These are phyloP conservation scores for Helianthus tuberosus DNA, from an alignment of 129 eudicot genomes.

Conservation along the genomic window DNA sequence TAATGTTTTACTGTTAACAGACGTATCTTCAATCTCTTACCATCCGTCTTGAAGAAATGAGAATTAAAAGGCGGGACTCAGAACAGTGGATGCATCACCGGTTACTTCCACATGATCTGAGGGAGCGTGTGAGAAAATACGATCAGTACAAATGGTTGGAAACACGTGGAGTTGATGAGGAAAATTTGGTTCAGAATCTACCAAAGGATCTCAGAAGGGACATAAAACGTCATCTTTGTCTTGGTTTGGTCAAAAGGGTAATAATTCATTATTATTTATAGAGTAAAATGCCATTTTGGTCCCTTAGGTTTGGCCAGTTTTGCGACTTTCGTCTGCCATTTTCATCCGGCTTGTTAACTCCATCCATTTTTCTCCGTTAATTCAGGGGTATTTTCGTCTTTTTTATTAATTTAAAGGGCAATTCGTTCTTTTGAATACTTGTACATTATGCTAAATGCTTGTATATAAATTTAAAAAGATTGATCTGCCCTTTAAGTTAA, in stretches of 20 bases:
- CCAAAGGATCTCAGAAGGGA: conserved; percentile 99
- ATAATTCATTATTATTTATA: not conserved
- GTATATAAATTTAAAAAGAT: no score
- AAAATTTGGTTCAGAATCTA: conserved; percentile 73
- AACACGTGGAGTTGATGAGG: conserved; percentile 98
- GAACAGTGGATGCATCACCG: conserved; percentile 99
- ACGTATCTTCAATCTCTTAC: conserved; percentile 98
- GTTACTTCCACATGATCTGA: conserved; percentile 83
- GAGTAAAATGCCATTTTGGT: no score
- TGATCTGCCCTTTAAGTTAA: no score
- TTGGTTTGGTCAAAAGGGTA: conserved; percentile 95
- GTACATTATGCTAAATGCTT: no score
- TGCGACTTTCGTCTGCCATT: no score
- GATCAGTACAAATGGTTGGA: conserved; percentile 98
- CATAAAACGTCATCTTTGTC: conserved; percentile 97
- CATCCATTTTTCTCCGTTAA: no score
- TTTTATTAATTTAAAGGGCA: no score
- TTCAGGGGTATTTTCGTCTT: no score
- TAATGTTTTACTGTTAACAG: conserved; percentile 41
- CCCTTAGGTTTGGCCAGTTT: no score
- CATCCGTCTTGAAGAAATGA: conserved; percentile 96
- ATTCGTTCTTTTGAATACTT: no score
- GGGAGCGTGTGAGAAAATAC: conserved; percentile 88
- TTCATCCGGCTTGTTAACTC: no score
- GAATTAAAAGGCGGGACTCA: conserved; percentile 95